Conservation (phyloP, 495 filamentous ascomycete genomes). For the Hypoxylon lienhwacheense region DNA sequence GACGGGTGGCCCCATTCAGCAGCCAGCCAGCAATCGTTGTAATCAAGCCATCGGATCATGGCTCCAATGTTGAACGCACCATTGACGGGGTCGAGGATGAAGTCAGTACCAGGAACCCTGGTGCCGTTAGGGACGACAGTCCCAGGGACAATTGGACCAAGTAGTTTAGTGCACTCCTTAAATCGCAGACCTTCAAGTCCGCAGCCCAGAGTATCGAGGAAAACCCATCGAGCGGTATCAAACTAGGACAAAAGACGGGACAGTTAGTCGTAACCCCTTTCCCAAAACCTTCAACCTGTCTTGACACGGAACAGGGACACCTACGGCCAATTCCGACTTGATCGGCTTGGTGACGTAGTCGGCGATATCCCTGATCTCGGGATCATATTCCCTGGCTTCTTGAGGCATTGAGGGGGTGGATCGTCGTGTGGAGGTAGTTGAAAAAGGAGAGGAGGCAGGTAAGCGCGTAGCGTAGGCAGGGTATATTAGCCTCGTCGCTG, state of each 20-base stretch:
- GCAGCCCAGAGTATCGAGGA: slow-evolving; percentile 95
- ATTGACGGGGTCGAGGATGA: slow-evolving; percentile 91
- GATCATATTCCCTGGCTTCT: slow-evolving; percentile 68
- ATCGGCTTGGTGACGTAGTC: slow-evolving; percentile 89
- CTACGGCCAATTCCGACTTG: slow-evolving; percentile 87
- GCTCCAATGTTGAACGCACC: slow-evolving; percentile 98
- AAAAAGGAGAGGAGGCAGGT: slow-evolving; percentile 48
- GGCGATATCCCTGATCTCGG: slow-evolving; percentile 92
- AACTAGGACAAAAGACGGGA: slow-evolving; percentile 59
- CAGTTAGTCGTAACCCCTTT: slow-evolving; percentile 29
- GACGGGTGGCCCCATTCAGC: slow-evolving; percentile 99
- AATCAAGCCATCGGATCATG: slow-evolving; percentile 98
- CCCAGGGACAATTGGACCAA: slow-evolving; percentile 90
- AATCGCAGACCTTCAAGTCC: slow-evolving; percentile 94
- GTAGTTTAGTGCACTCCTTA: slow-evolving; percentile 90
- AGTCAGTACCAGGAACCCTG: slow-evolving; percentile 87
- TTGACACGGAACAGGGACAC: slow-evolving; percentile 33
- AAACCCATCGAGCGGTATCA: slow-evolving; percentile 86
- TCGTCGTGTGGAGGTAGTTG: slow-evolving; percentile 57
- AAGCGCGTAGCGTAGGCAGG: slow-evolving; percentile 14
- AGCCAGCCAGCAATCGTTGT: slow-evolving; percentile 99
- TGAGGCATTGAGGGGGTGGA: slow-evolving; percentile 55
- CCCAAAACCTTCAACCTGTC: background rate
- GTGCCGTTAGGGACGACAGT: slow-evolving; percentile 93
- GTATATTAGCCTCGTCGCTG: slow-evolving; percentile 20